Evolutionary conservation across 1,284 basidiomycete genomes (phyloP).

Genomic region (Puccinia hordei): DNA sequence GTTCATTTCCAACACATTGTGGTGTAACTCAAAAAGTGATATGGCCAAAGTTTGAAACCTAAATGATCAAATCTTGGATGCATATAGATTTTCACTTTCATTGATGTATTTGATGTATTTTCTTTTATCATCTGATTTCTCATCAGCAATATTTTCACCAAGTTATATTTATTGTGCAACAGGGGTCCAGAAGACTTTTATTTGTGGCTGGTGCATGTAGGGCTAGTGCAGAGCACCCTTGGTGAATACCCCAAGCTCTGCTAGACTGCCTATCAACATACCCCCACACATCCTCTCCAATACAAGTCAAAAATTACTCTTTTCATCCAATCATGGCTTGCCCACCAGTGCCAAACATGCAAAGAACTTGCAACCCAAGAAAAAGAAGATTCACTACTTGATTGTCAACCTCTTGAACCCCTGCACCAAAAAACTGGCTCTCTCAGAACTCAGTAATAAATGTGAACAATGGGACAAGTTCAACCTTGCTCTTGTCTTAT

Average conservation of each 20-base stretch:
- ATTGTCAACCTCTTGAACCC: slow-evolving; percentile 81
- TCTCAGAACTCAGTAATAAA: slow-evolving; percentile 97
- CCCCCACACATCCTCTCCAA: not conserved
- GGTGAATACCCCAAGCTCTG: slow-evolving; percentile 28
- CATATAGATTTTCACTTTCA: too few species aligned
- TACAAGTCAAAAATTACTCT: slow-evolving; percentile 13
- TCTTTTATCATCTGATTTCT: too few species aligned
- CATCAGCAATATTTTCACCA: too few species aligned
- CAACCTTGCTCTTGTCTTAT: slow-evolving; percentile 94
- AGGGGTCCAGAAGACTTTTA: too few species aligned
- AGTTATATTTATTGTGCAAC: too few species aligned
- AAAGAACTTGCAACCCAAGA: slow-evolving; percentile 63
- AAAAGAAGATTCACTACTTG: slow-evolving; percentile 76
- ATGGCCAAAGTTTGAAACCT: too few species aligned
- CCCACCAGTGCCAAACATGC: slow-evolving; percentile 13
- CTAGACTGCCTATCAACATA: slow-evolving; percentile 7
- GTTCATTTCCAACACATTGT: too few species aligned
- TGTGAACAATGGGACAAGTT: slow-evolving; percentile 98
- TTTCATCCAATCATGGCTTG: slow-evolving; percentile 8
- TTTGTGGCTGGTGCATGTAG: too few species aligned
- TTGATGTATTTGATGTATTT: too few species aligned
- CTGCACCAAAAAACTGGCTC: slow-evolving; percentile 76
- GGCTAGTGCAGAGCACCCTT: too few species aligned
- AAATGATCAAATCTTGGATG: too few species aligned
- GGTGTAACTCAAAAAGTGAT: too few species aligned